Conservation (phyloP, 2,329 filamentous ascomycete species). For the Calonectria multiphialidica region DNA sequence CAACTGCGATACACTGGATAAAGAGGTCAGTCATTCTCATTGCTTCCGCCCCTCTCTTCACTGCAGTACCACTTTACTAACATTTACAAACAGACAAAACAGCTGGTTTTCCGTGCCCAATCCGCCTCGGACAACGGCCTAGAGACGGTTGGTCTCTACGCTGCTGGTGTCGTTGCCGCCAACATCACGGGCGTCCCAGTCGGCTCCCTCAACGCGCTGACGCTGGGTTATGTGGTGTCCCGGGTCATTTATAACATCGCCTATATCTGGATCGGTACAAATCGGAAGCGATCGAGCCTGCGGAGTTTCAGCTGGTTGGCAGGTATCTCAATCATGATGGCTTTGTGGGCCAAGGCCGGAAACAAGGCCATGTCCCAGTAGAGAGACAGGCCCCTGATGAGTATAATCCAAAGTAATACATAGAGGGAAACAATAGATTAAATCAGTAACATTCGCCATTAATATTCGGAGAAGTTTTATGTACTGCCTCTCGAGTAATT, state of each 20-base stretch:
- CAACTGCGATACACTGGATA: conserved; percentile 48
- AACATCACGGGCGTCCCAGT: conserved; percentile 56
- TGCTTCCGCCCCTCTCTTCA: background rate
- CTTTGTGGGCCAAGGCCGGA: conserved; percentile 58
- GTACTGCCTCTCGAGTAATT: too few relatives aligned
- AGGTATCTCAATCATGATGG: conserved; percentile 48
- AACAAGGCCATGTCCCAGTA: conserved; percentile 34
- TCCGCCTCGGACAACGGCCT: conserved; percentile 59
- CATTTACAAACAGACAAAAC: conserved; percentile 57
- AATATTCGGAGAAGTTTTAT: background rate
- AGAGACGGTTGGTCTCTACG: conserved; percentile 58
- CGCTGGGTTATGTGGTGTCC: conserved; percentile 53
- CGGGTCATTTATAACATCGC: conserved; percentile 55
- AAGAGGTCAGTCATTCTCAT: conserved; percentile 37
- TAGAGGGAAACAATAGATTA: background rate
- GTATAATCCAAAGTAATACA: too few relatives aligned
- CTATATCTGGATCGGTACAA: conserved; percentile 58
- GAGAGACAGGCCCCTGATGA: too few relatives aligned
- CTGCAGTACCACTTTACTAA: background rate
- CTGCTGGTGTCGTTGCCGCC: conserved; percentile 58
- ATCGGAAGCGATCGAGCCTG: conserved; percentile 51
- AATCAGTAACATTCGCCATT: background rate
- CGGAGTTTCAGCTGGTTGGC: conserved; percentile 54
- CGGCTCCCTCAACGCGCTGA: conserved; percentile 54
- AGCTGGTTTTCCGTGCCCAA: conserved; percentile 65